Percentiles rank a stretch among this genome's conserved stretches.
Evolutionary conservation across 345 rosid genomes (phyloP).

Genomic region (Brassica nigra): DNA sequence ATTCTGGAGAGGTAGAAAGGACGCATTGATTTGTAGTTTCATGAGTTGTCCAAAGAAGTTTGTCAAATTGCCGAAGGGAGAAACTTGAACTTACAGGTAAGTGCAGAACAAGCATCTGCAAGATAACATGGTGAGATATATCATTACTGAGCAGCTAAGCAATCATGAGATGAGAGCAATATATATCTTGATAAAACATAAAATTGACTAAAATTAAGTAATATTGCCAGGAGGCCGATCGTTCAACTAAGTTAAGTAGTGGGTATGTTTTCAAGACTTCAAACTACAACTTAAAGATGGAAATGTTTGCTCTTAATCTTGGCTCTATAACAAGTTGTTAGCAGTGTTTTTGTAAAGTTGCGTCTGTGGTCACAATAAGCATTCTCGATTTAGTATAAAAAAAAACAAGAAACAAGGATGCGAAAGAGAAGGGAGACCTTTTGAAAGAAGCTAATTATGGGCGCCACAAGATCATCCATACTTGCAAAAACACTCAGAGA

Average conservation of each 20-base stretch:
- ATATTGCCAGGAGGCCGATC: background rate
- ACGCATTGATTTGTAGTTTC: background rate
- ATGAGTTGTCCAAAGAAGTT: background rate
- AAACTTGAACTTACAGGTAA: constrained; percentile 65
- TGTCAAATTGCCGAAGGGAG: constrained; percentile 27
- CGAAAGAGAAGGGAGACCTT: constrained; percentile 57
- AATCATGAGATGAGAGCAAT: constrained; percentile 2
- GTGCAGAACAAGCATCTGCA: constrained; percentile 82
- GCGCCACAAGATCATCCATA: constrained; percentile 47
- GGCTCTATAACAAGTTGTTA: background rate
- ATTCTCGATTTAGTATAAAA: background rate
- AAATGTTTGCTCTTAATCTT: background rate
- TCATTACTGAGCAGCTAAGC: background rate
- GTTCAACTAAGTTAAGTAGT: background rate
- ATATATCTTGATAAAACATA: constrained; percentile 13
- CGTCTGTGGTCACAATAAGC: constrained; percentile 1
- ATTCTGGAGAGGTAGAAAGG: constrained; percentile 49
- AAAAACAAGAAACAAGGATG: constrained; percentile 6
- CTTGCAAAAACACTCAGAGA: constrained; percentile 55
- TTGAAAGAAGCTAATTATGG: constrained; percentile 49
- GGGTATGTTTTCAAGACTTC: constrained; percentile 2
- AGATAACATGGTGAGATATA: constrained; percentile 33
- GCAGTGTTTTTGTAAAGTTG: background rate
- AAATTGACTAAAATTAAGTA: constrained; percentile 7
- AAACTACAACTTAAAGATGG: background rate